Base-by-base conservation (phyloP, 2,329 filamentous ascomycete species). In the Xylariaceae sp. region DNA sequence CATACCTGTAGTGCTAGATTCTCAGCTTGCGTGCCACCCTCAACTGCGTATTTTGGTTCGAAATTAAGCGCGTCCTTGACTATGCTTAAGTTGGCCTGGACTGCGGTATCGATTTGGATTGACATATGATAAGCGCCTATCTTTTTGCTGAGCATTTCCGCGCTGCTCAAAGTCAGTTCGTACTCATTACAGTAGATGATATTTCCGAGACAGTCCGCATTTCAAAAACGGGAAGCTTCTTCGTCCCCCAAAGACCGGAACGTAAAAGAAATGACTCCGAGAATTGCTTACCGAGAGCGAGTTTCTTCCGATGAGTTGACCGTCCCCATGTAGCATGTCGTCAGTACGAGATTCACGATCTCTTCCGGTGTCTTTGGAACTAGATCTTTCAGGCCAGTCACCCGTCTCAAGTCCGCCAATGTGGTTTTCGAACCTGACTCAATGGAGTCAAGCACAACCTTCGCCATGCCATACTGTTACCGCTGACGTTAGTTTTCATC, bases 281-380 rank as follows among this genome's bases (percentile, higher is more conserved):
- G n/a, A n/a, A n/a, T n/a, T n/a, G n/a, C n/a, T n/a, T n/a, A n/a
- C 6, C 58, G 44, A 9, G 40, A 48, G 4, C 37, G 11, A 3
- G 58, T 60, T 40, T 58, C 55, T 9, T 59, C 20, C 4, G 55
- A 58, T 9, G 58, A 58, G 23, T 58, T 58, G 29, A 60, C 52
- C 1, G 52, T 58, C 1, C 16, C 21, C 11, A 26, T 36, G 15
- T 60, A 60, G 15, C 52, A 59, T 20, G 58, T 56, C 4, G 55
- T 54, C 13, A 60, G 33, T 1, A 60, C 9, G 6, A 58, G 42
- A 26, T 32, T 13, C 6, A 56, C 58, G 15, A 57, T 59, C 20
- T 57, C 42, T 24, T 59, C 49, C 9, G 52, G 58, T 9, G 24
- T 49, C 41, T 45, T 51, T 1, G 50, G 55, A 16, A 53, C 48